Conservation (phyloP, 768 basidiomycete species). For the Lanmaoa pseudosensibilis region DNA sequence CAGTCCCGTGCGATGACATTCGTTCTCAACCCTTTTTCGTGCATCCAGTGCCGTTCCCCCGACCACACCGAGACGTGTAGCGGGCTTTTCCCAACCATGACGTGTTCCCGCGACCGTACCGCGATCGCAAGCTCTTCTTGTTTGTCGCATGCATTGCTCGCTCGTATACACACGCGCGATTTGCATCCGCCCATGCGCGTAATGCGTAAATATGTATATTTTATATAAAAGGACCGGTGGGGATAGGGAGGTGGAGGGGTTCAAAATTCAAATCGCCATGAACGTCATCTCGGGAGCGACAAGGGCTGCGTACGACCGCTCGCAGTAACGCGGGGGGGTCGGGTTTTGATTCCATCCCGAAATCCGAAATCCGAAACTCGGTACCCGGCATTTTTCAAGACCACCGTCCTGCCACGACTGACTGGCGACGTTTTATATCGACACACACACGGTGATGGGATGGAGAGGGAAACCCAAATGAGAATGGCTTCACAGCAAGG, state of each 20-base stretch:
- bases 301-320: slow-evolving; percentile 6
- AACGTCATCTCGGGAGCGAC: slow-evolving; percentile 31
- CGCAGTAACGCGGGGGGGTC: background rate
- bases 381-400: slow-evolving; percentile 20
- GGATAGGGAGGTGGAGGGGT: slow-evolving; percentile 14
- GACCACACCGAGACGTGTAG: slow-evolving; percentile 3
- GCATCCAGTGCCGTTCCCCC: slow-evolving; percentile 2
- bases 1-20: background rate
- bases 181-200: background rate
- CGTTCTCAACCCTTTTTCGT: background rate
- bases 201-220: slow-evolving; percentile 6
- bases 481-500: slow-evolving; percentile 10
- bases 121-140: slow-evolving; percentile 22
- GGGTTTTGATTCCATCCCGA: slow-evolving; percentile 7
- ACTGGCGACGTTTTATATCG: background rate
- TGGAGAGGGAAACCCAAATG: slow-evolving; percentile 14
- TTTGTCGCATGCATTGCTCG: slow-evolving; percentile 2
- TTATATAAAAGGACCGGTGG: slow-evolving; percentile 18
- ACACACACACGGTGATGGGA: slow-evolving; percentile 6
- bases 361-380: background rate
- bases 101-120: slow-evolving; percentile 28
- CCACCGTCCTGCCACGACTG: background rate
- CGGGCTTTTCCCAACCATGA: slow-evolving; percentile 12
- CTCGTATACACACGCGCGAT: slow-evolving; percentile 6
- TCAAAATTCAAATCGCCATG: slow-evolving; percentile 7